A percentile compares a stretch with the other conserved stretches of the same genome.
These are phyloP conservation scores for Tetraselmis chui DNA, from an alignment of 139 green algal species.

Conservation along the genomic window DNA sequence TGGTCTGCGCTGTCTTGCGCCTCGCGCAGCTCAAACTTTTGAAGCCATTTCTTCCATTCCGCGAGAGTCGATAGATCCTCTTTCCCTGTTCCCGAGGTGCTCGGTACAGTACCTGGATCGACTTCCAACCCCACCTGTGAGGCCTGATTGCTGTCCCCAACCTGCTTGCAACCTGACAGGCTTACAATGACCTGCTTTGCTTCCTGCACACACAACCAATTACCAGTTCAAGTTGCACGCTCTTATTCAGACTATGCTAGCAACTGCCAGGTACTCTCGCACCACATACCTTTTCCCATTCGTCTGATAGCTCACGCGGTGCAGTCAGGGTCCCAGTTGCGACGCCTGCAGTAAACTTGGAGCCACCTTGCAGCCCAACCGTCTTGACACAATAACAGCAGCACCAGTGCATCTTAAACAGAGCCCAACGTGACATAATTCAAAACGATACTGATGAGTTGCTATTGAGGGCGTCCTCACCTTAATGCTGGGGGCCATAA, in stretches of 20 bases:
- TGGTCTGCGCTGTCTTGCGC: not conserved
- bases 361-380: no score
- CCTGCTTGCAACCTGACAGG: not conserved
- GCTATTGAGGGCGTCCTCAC: not conserved
- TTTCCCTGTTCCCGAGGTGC: no score
- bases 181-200: not conserved
- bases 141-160: not conserved
- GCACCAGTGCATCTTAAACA: no score
- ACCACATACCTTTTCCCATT: no score
- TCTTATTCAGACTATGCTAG: no score
- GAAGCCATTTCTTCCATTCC: not conserved
- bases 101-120: not conserved
- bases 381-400: no score
- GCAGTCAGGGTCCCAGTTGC: no score
- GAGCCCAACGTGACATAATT: no score
- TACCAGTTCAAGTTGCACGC: not conserved
- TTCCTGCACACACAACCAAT: not conserved
- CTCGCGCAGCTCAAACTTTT: not conserved
- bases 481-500: not conserved
- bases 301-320: no score
- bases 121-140: not conserved
- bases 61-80: not conserved
- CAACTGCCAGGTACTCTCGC: no score
- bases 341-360: no score
- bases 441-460: no score